Evolutionary conservation across 768 basidiomycete genomes (phyloP), one percentile per base, ranked within the genome.

Genomic region (Nevesoporus exiguus): DNA sequence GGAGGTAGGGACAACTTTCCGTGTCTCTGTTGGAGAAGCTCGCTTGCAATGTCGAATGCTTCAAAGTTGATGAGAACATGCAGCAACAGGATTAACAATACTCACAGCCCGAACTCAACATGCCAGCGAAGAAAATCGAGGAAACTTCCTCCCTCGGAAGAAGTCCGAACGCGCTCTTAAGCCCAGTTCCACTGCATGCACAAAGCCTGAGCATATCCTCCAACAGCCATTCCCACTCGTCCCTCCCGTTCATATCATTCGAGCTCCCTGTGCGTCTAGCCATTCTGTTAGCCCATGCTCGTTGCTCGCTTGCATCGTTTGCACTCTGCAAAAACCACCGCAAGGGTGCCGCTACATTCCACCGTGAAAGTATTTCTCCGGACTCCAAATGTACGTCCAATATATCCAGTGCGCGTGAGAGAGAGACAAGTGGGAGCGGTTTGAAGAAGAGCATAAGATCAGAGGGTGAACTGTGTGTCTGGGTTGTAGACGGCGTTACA

Each of bases 361-460:
- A 99, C 27, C 92, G 80, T 3, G 90, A 81, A 17, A 99, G 75
- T 41, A 93, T 91, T 70, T 98, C 96, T 21, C 92, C 95, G 0
- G 90, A 89, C 65, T 97, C 92, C 13, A 99, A 80, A 69, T 98
- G 96, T 2, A 96, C 82, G 70, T 98, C 96, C 48, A 98, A 79
- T 47, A 93, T 83, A 66, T 99, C 96, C 37, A 99, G 80, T 7
- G 86, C 84, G 49, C 82, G 81, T 0, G 94, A 95, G 8, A 98
- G 76, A 1, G 89, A 83, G 3, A 82, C 71, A 19, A 86, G 71
- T 0, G 88, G 84, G 6, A 98, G 77, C 2, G 90, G 88, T 52
- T 81, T 78, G 76, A 97, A 94, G 74, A 94, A 95, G 2, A 86
- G 60, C 54, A 89, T 75, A 7, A 98, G 75, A 56, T 94, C 90